Base-by-base conservation (phyloP, 2,329 filamentous ascomycete species). In the Coniella vitis region DNA sequence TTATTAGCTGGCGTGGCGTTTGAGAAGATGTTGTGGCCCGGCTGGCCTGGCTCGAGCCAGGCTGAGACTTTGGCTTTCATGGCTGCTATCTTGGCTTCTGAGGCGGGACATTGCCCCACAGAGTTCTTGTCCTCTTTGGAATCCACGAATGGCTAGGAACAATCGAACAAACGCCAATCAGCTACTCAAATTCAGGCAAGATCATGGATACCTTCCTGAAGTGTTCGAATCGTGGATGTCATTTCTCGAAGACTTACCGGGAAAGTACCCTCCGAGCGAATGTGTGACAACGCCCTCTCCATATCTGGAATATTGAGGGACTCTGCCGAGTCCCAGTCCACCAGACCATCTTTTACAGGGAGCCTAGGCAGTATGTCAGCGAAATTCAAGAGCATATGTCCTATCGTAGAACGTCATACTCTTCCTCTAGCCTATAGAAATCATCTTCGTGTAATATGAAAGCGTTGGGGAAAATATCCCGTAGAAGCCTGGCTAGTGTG, bases 391-490 rank as follows among this genome's bases (percentile, higher is more conserved):
- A n/a, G 10, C 16, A n/a, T 9, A 13, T 8, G n/a, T 3, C 13
- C 12, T 10, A 4, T 3, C 22, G n/a, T 14, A 4, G 25, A 5
- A 36, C 7, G 9, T 67, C 75, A 61, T 60, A 87, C 77, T 89
- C 76, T 25, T 76, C 69, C 63, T 97, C 91, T 1, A 86, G 74
- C 56, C 81, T 83, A 70, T 95, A 98, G 64, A 97, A 98, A 67
- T 98, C 93, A 70, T 98, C 93, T 64, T 95, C 83, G 65, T 98
- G 93, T 19, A 98, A 76, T 60, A 97, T 87, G 61, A 90, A 91
- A 14, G 82, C 76, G 56, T 76, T 73, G 8, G 83, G 83, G 60
- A 96, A 90, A 56, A 95, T 83, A 62, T 87, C 82, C 51, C 89
- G 83, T 16, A 98, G 74, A 12, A 96, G 75, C 2, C 91, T 81